Evolutionary conservation across 2,329 filamentous ascomycete genomes (phyloP), one percentile per base, ranked within the genome.

Genomic region (Shiraia sp.): DNA sequence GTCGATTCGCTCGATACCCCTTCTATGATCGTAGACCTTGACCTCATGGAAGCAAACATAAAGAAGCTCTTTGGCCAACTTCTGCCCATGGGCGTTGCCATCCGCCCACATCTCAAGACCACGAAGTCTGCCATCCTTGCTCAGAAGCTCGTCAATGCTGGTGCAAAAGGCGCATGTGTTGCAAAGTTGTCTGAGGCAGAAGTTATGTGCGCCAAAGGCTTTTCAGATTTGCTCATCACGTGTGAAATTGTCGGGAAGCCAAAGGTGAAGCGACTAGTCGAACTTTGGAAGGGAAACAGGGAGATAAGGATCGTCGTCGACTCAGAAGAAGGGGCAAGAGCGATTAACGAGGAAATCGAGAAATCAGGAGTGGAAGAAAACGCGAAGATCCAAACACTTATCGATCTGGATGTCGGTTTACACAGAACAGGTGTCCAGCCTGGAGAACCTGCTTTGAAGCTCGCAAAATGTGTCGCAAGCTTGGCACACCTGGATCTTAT

Each of bases 1-100:
- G 45, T 78, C 53, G 61, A 65, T 3, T 57, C 56, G 42, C 75
- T 80, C 30, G 78, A 80, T 53, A 80, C 78, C 0, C 78, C 78
- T 1, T 79, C 76, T 37, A 80, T 80, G 76, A 71, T 80, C 31
- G 77, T 79, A 32, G 73, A 80, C 36, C 70, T 80, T 8, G 71
- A 75, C 41, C 59, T 76, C 3, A 77, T 79, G 74, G 75, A 80
- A 43, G 49, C 62, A 49, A 80, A 80, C 57, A 75, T 80, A 48
- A 47, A 64, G 9, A 76, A 73, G 24, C 68, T 79, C 9, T 72
- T 79, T 58, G 53, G 56, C 10, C 65, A 61, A 6, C 72, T 80
- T 0, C 63, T 76, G 0, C 75, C 76, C 6, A 75, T 73, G 0
- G 74, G 74, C 0, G 51, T 73, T 15, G 59, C 64, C 39, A 74